These are phyloP conservation scores for Drechslerella stenobrocha DNA, from an alignment of 2,329 filamentous ascomycete species.

Conservation along the genomic window DNA sequence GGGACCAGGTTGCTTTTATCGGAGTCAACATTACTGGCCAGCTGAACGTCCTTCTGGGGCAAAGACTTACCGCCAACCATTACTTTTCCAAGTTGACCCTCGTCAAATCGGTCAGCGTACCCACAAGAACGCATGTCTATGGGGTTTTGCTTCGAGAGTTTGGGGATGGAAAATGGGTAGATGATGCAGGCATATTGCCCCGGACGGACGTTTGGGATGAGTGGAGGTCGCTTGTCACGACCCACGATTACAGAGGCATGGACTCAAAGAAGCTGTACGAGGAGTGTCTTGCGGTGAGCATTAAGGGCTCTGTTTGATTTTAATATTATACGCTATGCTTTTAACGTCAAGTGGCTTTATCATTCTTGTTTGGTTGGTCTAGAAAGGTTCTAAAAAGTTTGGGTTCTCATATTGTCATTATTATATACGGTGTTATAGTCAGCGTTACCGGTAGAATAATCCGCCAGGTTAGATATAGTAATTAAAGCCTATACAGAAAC, in stretches of 20 bases:
- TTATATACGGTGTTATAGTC: too few species aligned
- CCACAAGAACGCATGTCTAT: slow-evolving; percentile 7
- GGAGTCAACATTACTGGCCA: slow-evolving; percentile 8
- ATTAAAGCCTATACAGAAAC: too few species aligned
- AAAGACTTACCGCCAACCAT: slow-evolving; percentile 1
- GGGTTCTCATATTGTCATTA: too few species aligned
- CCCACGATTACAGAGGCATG: slow-evolving; percentile 4
- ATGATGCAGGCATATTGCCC: neutral
- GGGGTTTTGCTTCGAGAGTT: slow-evolving; percentile 10
- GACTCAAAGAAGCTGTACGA: neutral
- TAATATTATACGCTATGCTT: neutral
- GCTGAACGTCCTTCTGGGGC: slow-evolving; percentile 1
- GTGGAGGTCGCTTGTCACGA: neutral
- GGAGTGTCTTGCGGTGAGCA: neutral
- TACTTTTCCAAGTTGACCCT: slow-evolving; percentile 6
- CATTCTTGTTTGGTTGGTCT: too few species aligned
- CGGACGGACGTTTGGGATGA: neutral
- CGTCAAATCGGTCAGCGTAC: neutral
- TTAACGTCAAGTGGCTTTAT: too few species aligned
- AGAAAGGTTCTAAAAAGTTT: too few species aligned
- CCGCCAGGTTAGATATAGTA: too few species aligned
- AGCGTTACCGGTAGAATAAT: too few species aligned
- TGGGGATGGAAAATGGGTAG: neutral
- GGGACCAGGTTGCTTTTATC: slow-evolving; percentile 10
- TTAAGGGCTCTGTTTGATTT: neutral